Conservation (phyloP, 306 rosid genomes). For the Inga oerstediana region DNA sequence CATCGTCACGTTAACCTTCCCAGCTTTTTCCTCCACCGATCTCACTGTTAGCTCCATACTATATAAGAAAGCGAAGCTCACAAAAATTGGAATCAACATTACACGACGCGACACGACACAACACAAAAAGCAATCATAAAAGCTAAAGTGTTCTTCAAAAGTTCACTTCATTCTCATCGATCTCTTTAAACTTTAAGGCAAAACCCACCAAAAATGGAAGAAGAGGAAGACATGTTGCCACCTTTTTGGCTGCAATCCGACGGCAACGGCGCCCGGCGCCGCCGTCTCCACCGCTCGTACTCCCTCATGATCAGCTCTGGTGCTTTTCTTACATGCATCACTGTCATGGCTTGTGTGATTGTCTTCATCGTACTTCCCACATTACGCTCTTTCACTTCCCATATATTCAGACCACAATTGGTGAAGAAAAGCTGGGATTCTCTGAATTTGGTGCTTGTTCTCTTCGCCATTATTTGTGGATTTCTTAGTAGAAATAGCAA, state of each 20-base stretch:
- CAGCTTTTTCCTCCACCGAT: neutral
- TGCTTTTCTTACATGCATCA: conserved; percentile 44
- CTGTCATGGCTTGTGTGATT: conserved; percentile 49
- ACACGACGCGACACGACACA: neutral
- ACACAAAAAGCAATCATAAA: neutral
- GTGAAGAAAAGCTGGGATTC: conserved; percentile 84
- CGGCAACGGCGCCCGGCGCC: conserved; percentile 24
- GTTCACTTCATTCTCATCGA: neutral
- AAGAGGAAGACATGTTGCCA: conserved; percentile 40
- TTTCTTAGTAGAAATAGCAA: conserved; percentile 61
- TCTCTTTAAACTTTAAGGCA: conserved; percentile 24
- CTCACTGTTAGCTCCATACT: conserved; percentile 1
- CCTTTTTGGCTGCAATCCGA: conserved; percentile 65
- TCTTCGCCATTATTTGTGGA: conserved; percentile 85
- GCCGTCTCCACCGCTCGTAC: conserved; percentile 52
- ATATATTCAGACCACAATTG: conserved; percentile 60
- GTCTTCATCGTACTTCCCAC: conserved; percentile 57
- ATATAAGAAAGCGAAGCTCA: conserved; percentile 31
- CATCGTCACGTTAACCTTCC: neutral
- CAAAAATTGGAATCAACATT: conserved; percentile 13
- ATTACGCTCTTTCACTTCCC: conserved; percentile 51
- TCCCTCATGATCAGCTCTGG: conserved; percentile 59
- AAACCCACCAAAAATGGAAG: conserved; percentile 44
- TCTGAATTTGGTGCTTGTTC: conserved; percentile 74
- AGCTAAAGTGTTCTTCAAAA: conserved; percentile 12